These are phyloP conservation scores for Kodamaea suecica DNA, from an alignment of 1,139 yeast species.

Conservation along the genomic window DNA sequence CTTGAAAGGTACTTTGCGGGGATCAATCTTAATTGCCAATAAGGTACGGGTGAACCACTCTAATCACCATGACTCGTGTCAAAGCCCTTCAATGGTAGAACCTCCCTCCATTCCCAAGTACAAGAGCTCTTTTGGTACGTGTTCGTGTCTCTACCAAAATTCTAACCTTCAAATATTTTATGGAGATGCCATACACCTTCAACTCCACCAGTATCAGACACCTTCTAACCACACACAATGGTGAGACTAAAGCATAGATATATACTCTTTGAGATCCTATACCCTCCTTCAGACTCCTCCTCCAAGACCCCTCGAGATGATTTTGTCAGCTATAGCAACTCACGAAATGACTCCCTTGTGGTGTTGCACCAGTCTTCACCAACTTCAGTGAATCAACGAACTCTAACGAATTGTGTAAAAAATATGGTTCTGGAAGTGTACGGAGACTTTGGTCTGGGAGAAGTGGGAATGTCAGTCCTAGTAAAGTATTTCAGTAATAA, in stretches of 20 bases:
- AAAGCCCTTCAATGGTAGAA: too few relatives aligned
- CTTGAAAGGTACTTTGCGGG: too few relatives aligned
- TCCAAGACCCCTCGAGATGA: constrained; percentile 15
- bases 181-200: too few relatives aligned
- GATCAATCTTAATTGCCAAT: too few relatives aligned
- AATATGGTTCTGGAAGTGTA: constrained; percentile 54
- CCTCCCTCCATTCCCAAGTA: too few relatives aligned
- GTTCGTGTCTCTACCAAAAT: too few relatives aligned
- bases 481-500: constrained; percentile 77
- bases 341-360: constrained; percentile 38
- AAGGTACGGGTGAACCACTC: too few relatives aligned
- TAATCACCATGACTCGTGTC: too few relatives aligned
- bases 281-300: constrained; percentile 44
- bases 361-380: constrained; percentile 52
- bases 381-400: constrained; percentile 38
- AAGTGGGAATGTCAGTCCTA: constrained; percentile 55
- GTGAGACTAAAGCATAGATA: constrained; percentile 86
- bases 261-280: constrained; percentile 71
- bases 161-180: too few relatives aligned
- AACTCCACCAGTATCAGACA: too few relatives aligned
- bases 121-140: too few relatives aligned
- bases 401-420: constrained; percentile 53
- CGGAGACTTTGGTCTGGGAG: constrained; percentile 80
- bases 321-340: constrained; percentile 21
- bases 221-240: too few relatives aligned